These are phyloP conservation scores for Neopestalotiopsis sp. DNA, from an alignment of 2,329 filamentous ascomycete species.

Conservation along the genomic window DNA sequence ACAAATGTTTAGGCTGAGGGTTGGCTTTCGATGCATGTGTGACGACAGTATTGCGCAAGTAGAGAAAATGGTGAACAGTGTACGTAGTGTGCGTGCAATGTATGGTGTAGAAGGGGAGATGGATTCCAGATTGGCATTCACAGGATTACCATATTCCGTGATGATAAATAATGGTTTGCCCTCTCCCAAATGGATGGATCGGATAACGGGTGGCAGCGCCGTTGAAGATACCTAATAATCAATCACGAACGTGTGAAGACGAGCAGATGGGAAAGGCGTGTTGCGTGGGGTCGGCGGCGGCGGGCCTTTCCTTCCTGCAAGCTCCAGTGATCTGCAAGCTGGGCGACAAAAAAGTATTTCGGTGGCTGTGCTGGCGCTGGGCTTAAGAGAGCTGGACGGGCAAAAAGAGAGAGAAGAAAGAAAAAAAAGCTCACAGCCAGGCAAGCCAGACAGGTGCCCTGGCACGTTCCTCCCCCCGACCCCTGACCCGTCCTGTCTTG, in stretches of 20 bases:
- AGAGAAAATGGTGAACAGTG: neutral
- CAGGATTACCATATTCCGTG: neutral
- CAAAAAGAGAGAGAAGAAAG: neutral
- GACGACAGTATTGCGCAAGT: neutral
- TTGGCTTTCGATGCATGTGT: neutral
- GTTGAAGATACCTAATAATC: neutral
- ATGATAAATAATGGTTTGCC: neutral
- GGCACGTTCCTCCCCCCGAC: conserved; percentile 11
- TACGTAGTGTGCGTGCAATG: neutral
- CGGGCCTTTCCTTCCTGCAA: neutral
- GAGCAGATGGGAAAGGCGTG: neutral
- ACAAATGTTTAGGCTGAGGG: neutral
- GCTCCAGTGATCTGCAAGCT: conserved; percentile 10
- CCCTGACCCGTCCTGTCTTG: conserved; percentile 8
- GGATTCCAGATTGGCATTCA: neutral
- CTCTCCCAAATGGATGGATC: neutral
- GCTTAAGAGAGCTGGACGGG: neutral
- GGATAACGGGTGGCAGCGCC: neutral
- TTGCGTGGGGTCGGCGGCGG: neutral
- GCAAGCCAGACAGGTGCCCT: conserved; percentile 2
- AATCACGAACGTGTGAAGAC: neutral
- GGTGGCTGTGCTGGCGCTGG: conserved; percentile 18
- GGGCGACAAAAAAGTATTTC: conserved; percentile 4
- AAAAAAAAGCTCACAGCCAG: neutral
- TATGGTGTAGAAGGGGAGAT: too few species aligned